Evolutionary conservation across 78 protist genomes (phyloP).

Genomic region (Speleostelium caveatum): DNA sequence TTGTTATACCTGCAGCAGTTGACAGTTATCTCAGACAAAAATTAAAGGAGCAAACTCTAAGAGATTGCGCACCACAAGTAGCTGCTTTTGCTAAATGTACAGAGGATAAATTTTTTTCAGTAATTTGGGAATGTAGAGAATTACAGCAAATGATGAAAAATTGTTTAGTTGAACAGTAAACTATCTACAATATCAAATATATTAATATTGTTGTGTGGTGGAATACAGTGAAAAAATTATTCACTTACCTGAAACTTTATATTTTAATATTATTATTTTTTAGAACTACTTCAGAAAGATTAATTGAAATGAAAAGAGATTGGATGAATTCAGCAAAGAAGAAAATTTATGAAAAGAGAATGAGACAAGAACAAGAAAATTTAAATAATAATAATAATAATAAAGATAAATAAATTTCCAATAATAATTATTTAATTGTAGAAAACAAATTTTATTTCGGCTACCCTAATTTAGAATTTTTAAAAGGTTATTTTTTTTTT

Average conservation of each 20-base stretch:
- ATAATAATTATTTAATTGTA: too few species aligned
- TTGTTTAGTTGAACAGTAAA: conserved; percentile 50
- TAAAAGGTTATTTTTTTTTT: too few species aligned
- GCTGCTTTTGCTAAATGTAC: conserved; percentile 68
- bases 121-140: conserved; percentile 78
- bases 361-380: conserved; percentile 4
- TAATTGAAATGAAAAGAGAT: conserved; percentile 57
- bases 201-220: too few species aligned
- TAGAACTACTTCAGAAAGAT: conserved; percentile 72
- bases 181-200: background rate
- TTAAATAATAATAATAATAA: background rate
- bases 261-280: too few species aligned
- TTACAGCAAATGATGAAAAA: conserved; percentile 67
- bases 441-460: too few species aligned
- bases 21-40: conserved; percentile 58
- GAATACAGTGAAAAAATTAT: background rate
- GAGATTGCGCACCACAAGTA: conserved; percentile 34
- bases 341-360: conserved; percentile 35
- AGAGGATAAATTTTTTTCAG: conserved; percentile 60
- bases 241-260: too few species aligned
- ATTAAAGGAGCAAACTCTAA: conserved; percentile 55
- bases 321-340: conserved; percentile 41
- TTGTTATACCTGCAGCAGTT: conserved; percentile 62
- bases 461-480: too few species aligned
- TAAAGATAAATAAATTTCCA: background rate